Evolutionary conservation across 2,329 filamentous ascomycete species (phyloP).

Genomic region (Sphaerulina vaccinii): DNA sequence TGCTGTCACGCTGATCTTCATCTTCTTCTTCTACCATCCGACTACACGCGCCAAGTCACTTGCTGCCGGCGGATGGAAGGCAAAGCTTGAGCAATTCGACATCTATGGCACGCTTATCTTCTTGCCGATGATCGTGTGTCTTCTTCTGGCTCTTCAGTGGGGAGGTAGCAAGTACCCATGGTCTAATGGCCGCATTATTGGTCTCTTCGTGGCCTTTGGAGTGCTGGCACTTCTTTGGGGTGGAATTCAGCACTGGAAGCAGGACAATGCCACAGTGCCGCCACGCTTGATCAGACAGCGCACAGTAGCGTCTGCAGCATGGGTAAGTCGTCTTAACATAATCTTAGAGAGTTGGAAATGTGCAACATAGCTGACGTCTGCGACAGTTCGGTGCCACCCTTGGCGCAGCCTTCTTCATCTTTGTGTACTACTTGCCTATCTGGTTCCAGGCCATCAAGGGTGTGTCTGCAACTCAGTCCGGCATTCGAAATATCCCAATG

Average conservation of each 20-base stretch:
- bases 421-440: constrained; percentile 48
- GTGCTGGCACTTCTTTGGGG: constrained; percentile 45
- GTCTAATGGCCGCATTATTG: constrained; percentile 47
- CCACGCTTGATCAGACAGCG: constrained; percentile 48
- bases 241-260: constrained; percentile 45
- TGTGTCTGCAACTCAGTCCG: constrained; percentile 46
- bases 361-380: background rate
- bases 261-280: constrained; percentile 46
- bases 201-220: constrained; percentile 47
- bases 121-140: constrained; percentile 49
- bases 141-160: constrained; percentile 53
- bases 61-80: constrained; percentile 36
- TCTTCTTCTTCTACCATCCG: constrained; percentile 38
- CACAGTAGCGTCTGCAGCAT: constrained; percentile 38
- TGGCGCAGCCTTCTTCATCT: constrained; percentile 40
- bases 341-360: background rate
- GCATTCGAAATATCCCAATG: constrained; percentile 50
- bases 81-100: constrained; percentile 48
- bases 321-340: background rate
- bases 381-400: constrained; percentile 39
- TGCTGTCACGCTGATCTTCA: constrained; percentile 41
- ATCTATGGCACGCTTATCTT: constrained; percentile 49
- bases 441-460: constrained; percentile 54
- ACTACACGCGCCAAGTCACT: constrained; percentile 33
- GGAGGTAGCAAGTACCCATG: constrained; percentile 50